Percentiles rank a stretch among this genome's conserved stretches.
Conservation (phyloP, 805 yeast species). For the Spencermartinsiella europaea region DNA sequence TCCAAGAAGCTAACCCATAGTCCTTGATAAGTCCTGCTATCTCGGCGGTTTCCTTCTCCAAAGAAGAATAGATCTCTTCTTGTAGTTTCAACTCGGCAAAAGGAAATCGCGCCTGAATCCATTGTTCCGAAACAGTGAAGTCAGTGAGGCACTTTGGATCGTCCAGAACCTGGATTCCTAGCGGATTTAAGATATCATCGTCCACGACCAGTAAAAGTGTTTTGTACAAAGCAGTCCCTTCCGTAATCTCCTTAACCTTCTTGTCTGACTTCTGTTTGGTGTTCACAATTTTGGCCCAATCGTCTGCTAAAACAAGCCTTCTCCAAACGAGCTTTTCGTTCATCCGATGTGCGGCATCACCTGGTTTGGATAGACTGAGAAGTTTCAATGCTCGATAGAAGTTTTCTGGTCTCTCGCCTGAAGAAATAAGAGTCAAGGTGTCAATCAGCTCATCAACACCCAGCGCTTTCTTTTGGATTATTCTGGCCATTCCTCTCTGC, state of each 20-base stretch:
- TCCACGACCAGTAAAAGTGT: slow-evolving; percentile 33
- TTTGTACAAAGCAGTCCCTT: slow-evolving; percentile 41
- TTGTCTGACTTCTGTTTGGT: slow-evolving; percentile 40
- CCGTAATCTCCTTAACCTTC: slow-evolving; percentile 36
- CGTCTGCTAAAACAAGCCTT: slow-evolving; percentile 48
- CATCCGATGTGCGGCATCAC: slow-evolving; percentile 26
- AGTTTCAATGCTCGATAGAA: slow-evolving; percentile 48
- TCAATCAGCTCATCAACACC: slow-evolving; percentile 45
- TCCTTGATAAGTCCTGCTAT: slow-evolving; percentile 7
- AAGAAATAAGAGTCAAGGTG: slow-evolving; percentile 41
- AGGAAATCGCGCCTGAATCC: slow-evolving; percentile 10
- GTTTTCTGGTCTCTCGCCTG: slow-evolving; percentile 25
- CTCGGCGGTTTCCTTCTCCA: slow-evolving; percentile 2
- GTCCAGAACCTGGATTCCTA: not conserved
- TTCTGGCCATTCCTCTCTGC: slow-evolving; percentile 26
- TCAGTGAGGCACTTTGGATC: not conserved
- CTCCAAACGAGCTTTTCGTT: slow-evolving; percentile 49
- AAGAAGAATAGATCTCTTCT: slow-evolving; percentile 6
- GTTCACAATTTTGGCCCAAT: slow-evolving; percentile 40
- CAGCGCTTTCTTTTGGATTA: slow-evolving; percentile 39
- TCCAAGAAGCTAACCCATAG: slow-evolving; percentile 15
- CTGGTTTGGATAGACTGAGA: slow-evolving; percentile 35
- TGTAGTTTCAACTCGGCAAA: slow-evolving; percentile 10
- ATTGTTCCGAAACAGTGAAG: not conserved
- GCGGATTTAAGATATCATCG: slow-evolving; percentile 2